Evolutionary conservation across 192 early-diverging fungal species (phyloP).

Genomic region (Umbelopsis ramanniana): DNA sequence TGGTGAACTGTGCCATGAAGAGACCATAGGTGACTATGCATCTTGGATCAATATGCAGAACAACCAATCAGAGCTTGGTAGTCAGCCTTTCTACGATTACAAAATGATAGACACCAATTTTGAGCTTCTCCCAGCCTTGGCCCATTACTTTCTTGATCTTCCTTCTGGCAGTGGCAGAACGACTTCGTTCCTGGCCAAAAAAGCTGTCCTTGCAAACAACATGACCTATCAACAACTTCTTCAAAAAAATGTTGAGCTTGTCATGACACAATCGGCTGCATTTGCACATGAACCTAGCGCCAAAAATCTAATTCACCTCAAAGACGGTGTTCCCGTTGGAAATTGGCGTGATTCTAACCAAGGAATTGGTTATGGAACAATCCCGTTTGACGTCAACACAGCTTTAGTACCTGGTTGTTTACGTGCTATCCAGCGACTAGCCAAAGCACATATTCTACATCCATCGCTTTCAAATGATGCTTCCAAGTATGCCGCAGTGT

Average conservation of each 20-base stretch:
- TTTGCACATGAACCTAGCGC: conserved; percentile 11
- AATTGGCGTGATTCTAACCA: conserved; percentile 19
- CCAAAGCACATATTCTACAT: background rate
- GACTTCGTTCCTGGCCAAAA: background rate
- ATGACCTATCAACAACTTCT: conserved; percentile 11
- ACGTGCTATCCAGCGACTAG: background rate
- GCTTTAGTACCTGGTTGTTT: conserved; percentile 5
- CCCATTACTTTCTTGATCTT: conserved; percentile 9
- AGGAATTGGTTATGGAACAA: background rate
- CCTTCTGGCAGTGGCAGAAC: conserved; percentile 4
- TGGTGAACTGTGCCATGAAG: conserved; percentile 17
- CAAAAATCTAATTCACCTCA: conserved; percentile 4
- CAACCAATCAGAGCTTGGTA: background rate
- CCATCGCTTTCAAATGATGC: background rate
- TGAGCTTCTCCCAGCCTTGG: conserved; percentile 15
- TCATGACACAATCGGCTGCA: background rate
- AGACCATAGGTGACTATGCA: conserved; percentile 21
- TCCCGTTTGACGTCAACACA: conserved; percentile 20
- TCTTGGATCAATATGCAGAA: conserved; percentile 21
- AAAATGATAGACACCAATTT: conserved; percentile 20
- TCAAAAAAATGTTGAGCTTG: background rate
- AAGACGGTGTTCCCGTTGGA: conserved; percentile 10
- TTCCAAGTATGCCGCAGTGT: conserved; percentile 1
- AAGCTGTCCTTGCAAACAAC: background rate
- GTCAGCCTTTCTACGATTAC: conserved; percentile 9